phyloP scores from a whole-genome alignment of 495 filamentous ascomycete genomes.

The Penicillium bialowiezense region DNA sequence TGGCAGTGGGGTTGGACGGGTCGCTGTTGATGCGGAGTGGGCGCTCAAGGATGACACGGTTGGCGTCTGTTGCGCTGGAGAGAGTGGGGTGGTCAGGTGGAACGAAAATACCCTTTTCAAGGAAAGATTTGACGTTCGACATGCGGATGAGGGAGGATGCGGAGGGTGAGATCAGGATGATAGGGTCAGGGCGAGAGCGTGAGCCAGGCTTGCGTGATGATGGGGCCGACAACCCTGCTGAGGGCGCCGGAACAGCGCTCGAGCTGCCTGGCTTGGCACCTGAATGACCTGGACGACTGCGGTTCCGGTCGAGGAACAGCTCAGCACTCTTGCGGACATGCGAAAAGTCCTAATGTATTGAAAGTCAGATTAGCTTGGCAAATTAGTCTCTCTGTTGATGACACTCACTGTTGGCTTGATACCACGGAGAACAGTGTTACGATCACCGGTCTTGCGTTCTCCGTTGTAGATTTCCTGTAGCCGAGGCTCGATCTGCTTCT shows the following conservation, averaged over 20 bases:
- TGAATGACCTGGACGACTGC: slow-evolving; percentile 39
- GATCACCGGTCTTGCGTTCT: slow-evolving; percentile 87
- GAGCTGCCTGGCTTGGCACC: slow-evolving; percentile 43
- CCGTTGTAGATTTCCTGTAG: slow-evolving; percentile 85
- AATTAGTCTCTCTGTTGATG: background rate
- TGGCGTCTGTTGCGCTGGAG: slow-evolving; percentile 56
- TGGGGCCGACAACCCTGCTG: slow-evolving; percentile 38
- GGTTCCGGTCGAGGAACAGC: slow-evolving; percentile 68
- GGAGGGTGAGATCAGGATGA: slow-evolving; percentile 97
- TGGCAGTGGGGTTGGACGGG: slow-evolving; percentile 25
- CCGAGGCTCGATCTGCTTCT: slow-evolving; percentile 71
- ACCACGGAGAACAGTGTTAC: slow-evolving; percentile 82
- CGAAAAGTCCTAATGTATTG: slow-evolving; percentile 74
- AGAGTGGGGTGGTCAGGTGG: slow-evolving; percentile 67
- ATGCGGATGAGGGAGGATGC: slow-evolving; percentile 96
- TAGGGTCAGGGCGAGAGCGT: slow-evolving; percentile 75
- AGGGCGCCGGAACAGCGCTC: slow-evolving; percentile 37
- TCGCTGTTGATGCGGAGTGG: slow-evolving; percentile 65
- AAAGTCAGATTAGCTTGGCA: background rate
- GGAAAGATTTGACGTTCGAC: slow-evolving; percentile 95
- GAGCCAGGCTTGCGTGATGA: slow-evolving; percentile 50
- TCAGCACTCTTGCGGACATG: slow-evolving; percentile 85
- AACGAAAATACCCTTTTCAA: slow-evolving; percentile 77
- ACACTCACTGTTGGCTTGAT: slow-evolving; percentile 81
- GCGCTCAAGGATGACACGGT: slow-evolving; percentile 81